Evolutionary conservation across 2,329 filamentous ascomycete species (phyloP).

Genomic region (Phialophora tarda): DNA sequence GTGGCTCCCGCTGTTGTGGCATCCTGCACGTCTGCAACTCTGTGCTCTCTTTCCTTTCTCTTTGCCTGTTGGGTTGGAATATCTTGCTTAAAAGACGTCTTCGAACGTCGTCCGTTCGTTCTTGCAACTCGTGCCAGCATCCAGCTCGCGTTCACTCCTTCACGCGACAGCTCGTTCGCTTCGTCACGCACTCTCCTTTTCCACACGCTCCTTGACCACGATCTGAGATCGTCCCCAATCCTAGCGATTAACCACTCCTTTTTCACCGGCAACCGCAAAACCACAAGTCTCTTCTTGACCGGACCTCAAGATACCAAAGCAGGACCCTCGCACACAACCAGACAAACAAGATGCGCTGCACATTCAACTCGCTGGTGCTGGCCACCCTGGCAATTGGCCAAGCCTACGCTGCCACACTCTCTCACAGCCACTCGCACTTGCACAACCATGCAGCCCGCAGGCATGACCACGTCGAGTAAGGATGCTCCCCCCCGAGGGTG

Average conservation of each 20-base stretch:
- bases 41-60: conserved; percentile 18
- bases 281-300: conserved; percentile 20
- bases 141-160: conserved; percentile 38
- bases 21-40: conserved; percentile 21
- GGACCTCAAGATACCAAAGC: conserved; percentile 25
- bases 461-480: conserved; percentile 33
- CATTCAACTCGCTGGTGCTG: conserved; percentile 39
- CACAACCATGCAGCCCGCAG: conserved; percentile 34
- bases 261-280: conserved; percentile 12
- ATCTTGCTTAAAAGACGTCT: conserved; percentile 35
- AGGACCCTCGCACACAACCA: conserved; percentile 4
- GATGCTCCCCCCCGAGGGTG: background rate
- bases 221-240: conserved; percentile 37
- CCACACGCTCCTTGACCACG: conserved; percentile 32
- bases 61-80: conserved; percentile 24
- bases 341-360: conserved; percentile 36
- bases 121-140: conserved; percentile 30
- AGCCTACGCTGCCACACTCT: conserved; percentile 35
- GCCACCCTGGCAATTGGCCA: conserved; percentile 38
- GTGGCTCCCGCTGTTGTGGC: conserved; percentile 30
- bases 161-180: conserved; percentile 32
- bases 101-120: conserved; percentile 35
- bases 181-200: conserved; percentile 23
- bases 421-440: conserved; percentile 24
- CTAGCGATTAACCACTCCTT: conserved; percentile 30